Base-by-base conservation (phyloP, 495 filamentous ascomycete species). In the Aspergillus carlsbadensis region DNA sequence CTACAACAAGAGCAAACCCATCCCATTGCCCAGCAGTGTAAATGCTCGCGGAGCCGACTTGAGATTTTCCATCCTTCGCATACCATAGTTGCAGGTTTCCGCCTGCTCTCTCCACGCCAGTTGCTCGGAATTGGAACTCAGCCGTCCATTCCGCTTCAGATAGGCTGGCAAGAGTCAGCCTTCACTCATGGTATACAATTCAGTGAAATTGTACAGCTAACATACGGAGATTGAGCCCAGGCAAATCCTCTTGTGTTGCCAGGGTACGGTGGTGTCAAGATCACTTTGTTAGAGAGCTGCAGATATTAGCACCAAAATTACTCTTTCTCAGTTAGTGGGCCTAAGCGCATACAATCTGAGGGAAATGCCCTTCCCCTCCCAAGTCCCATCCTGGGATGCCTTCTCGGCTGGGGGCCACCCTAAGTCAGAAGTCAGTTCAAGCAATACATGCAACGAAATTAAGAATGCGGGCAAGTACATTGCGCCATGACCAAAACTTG, bases 41-140 rank as follows among this genome's bases (percentile, higher is more conserved):
- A 54, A 97, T 82, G 67, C 88, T 92, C 15, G 83, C 78, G 5
- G 85, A 78, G 46, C 85, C 85, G 51, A 95, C 73, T 17, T 74
- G 75, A 59, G 75, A 68, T 59, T 81, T 74, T 42, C 89, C 90
- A 49, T 89, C 83, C 58, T 88, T 86, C 15, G 84, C 84, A 68
- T 93, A 91, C 95, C 95, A 98, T 60, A 98, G 76, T 66, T 96
- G 90, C 56, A 98, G 79, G 72, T 95, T 97, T 41, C 94, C 94
- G 26, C 87, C 84, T 31, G 84, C 90, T 62, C 90, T 78, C 70
- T 98, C 94, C 13, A 86, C 87, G 4, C 94, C 94, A 46, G 82
- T 90, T 7, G 85, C 90, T 57, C 94, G 84, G 76, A 98, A 98
- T 62, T 92, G 84, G 59, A 96, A 77, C 60, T 95, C 90, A 33